A percentile compares a stretch with the other conserved stretches of the same genome.
These are phyloP conservation scores for Boletus huronensis DNA, from an alignment of 768 basidiomycete species.

Conservation along the genomic window DNA sequence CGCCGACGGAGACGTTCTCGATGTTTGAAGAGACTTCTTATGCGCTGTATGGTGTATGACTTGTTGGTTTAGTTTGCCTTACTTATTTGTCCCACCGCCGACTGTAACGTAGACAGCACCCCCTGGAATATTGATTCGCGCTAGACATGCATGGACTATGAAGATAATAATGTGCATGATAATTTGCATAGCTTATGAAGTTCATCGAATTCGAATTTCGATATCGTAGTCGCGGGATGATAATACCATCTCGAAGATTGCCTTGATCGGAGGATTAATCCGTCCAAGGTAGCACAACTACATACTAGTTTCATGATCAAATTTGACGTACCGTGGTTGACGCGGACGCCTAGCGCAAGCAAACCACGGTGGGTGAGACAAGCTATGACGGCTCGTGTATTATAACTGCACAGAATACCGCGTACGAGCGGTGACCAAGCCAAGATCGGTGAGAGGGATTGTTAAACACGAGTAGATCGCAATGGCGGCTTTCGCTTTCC, in stretches of 20 bases:
- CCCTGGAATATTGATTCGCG: not conserved
- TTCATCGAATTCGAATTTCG: not conserved
- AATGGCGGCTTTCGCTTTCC: not conserved
- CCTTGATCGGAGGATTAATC: too few species aligned
- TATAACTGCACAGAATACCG: too few species aligned
- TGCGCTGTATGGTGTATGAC: constrained; percentile 11
- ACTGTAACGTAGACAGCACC: constrained; percentile 24
- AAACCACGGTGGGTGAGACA: too few species aligned
- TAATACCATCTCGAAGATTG: too few species aligned
- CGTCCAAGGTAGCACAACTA: not conserved
- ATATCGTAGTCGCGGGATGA: not conserved
- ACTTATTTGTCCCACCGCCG: constrained; percentile 1
- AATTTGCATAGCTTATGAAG: not conserved
- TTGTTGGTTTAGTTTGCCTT: constrained; percentile 21
- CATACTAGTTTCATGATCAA: not conserved
- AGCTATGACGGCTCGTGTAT: too few species aligned
- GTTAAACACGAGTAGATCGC: not conserved
- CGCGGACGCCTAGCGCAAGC: not conserved
- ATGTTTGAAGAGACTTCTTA: constrained; percentile 15
- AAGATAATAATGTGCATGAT: not conserved
- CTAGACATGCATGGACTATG: not conserved
- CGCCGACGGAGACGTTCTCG: constrained; percentile 18
- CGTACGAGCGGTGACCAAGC: too few species aligned
- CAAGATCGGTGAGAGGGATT: not conserved
- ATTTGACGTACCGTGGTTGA: not conserved